A percentile compares a stretch with the other conserved stretches of the same genome.
Evolutionary conservation across 2,329 filamentous ascomycete species (phyloP).

Genomic region (Verticillium nubilum): DNA sequence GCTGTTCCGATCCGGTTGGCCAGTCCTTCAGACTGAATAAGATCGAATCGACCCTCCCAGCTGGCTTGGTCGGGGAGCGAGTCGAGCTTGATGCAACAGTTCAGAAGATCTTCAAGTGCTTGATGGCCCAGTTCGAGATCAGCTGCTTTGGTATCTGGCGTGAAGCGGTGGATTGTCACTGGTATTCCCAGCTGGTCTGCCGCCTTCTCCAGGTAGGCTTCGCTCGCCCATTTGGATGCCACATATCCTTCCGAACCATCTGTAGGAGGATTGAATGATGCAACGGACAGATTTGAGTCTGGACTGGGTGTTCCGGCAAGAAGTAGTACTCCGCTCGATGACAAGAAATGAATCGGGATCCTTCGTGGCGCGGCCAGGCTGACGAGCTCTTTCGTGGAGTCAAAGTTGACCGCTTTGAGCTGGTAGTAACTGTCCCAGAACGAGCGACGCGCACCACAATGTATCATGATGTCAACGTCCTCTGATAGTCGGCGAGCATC

Average conservation of each 20-base stretch:
- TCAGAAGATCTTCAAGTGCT: no score
- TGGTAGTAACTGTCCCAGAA: slow-evolving; percentile 24
- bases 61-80: no score
- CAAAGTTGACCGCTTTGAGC: slow-evolving; percentile 22
- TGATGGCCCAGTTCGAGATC: no score
- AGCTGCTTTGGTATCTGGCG: no score
- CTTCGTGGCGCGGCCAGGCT: slow-evolving; percentile 13
- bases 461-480: slow-evolving; percentile 43
- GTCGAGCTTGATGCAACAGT: no score
- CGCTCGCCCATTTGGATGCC: slow-evolving; percentile 27
- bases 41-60: no score
- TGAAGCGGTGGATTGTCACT: no score
- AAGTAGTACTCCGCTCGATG: slow-evolving; percentile 18
- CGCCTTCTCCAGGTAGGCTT: slow-evolving; percentile 25
- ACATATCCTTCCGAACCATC: slow-evolving; percentile 25
- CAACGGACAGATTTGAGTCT: slow-evolving; percentile 18
- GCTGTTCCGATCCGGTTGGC: no score
- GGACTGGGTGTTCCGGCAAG: slow-evolving; percentile 14
- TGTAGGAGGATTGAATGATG: slow-evolving; percentile 7
- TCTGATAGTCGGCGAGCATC: neutral
- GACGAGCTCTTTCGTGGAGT: slow-evolving; percentile 21
- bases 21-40: no score
- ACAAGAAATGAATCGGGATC: slow-evolving; percentile 32
- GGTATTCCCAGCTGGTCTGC: no score
- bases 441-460: slow-evolving; percentile 31